These are phyloP conservation scores for Saccharomycopsis synnaedendra DNA, from an alignment of 805 yeast species.

Conservation along the genomic window DNA sequence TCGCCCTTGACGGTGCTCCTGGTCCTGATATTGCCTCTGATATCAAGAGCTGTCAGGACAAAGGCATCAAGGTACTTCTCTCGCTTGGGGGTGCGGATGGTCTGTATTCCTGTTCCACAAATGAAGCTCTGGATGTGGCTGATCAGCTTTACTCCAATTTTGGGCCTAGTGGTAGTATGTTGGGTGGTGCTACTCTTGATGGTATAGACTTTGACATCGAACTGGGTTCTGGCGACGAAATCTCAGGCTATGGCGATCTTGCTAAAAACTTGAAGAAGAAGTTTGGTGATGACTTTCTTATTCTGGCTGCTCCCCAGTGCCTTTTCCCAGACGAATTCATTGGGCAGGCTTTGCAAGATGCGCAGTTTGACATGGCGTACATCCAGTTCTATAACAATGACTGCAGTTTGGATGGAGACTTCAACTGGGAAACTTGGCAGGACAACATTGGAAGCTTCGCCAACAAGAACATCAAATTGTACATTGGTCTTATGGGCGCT, in stretches of 20 bases:
- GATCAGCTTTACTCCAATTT: conserved; percentile 3
- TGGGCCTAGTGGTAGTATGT: conserved; percentile 18
- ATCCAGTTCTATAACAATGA: conserved; percentile 85
- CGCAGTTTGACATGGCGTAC: conserved; percentile 69
- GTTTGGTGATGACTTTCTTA: conserved; percentile 41
- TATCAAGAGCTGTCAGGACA: conserved; percentile 60
- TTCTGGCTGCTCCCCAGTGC: conserved; percentile 92
- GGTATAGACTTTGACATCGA: conserved; percentile 93
- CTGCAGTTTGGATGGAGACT: conserved; percentile 39
- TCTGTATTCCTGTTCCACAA: conserved; percentile 29
- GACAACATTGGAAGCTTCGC: conserved; percentile 35
- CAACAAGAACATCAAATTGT: conserved; percentile 59
- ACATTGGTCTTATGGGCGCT: conserved; percentile 34
- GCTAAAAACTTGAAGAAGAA: conserved; percentile 27
- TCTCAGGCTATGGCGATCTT: conserved; percentile 45
- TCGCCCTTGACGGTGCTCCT: conserved; percentile 32
- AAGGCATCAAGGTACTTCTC: conserved; percentile 68
- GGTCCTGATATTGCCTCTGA: conserved; percentile 46
- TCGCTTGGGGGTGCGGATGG: conserved; percentile 77
- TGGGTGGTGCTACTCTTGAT: conserved; percentile 60
- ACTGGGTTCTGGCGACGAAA: conserved; percentile 37
- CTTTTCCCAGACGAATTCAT: conserved; percentile 68
- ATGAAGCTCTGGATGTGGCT: conserved; percentile 3
- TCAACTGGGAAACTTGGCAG: conserved; percentile 69
- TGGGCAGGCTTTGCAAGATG: conserved; percentile 45